These are phyloP conservation scores for Avena eriantha DNA, from an alignment of 176 grass and related monocot species.

Conservation along the genomic window DNA sequence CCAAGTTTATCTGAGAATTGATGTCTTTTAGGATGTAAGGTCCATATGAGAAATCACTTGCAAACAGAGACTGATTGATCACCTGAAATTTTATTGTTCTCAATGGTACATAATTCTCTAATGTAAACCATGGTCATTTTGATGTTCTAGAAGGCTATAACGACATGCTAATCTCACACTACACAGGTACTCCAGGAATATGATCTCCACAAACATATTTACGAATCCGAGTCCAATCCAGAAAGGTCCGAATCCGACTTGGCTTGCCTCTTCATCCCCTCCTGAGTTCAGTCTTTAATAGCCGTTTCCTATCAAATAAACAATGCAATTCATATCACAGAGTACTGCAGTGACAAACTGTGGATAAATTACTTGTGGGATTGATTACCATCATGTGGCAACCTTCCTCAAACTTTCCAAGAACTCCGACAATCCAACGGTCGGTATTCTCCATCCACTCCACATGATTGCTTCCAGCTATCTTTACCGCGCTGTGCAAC, in stretches of 20 bases:
- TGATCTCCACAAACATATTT: slow-evolving; percentile 11
- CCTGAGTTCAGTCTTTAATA: slow-evolving; percentile 71
- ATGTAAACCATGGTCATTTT: slow-evolving; percentile 34
- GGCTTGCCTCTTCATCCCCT: slow-evolving; percentile 67
- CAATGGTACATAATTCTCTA: slow-evolving; percentile 32
- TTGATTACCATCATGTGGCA: slow-evolving; percentile 89
- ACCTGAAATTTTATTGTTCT: slow-evolving; percentile 23
- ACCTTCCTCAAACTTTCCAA: slow-evolving; percentile 92
- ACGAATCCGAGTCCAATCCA: slow-evolving; percentile 37
- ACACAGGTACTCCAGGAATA: slow-evolving; percentile 15
- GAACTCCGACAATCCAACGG: slow-evolving; percentile 86
- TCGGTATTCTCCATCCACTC: slow-evolving; percentile 95
- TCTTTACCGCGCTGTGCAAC: slow-evolving; percentile 53
- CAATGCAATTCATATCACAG: neutral
- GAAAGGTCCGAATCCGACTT: slow-evolving; percentile 48
- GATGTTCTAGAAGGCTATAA: slow-evolving; percentile 22
- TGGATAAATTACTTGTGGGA: neutral
- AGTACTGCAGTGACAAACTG: neutral
- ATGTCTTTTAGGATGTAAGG: neutral
- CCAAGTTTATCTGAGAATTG: neutral
- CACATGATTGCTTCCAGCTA: slow-evolving; percentile 67
- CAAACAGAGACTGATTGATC: neutral
- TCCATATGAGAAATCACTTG: neutral
- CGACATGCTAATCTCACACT: slow-evolving; percentile 41
- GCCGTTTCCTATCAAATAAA: slow-evolving; percentile 59